Evolutionary conservation across 176 grass and related monocot species (phyloP).

Genomic region (Carex pumila): DNA sequence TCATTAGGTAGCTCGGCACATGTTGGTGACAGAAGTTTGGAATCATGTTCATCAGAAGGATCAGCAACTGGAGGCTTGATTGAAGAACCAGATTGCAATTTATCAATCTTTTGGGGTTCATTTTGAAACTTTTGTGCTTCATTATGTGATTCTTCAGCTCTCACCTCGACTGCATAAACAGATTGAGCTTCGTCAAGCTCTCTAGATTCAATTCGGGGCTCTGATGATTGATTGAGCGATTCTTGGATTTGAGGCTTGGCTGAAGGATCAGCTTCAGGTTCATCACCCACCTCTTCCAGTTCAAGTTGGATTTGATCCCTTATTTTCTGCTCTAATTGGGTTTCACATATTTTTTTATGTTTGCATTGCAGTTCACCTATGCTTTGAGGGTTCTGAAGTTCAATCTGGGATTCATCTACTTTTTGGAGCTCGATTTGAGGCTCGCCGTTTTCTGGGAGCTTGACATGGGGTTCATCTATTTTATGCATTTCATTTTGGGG

Average conservation of each 20-base stretch:
- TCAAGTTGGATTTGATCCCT: not conserved
- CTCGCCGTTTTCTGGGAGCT: not conserved
- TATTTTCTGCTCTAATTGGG: not conserved
- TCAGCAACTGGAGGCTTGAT: not conserved
- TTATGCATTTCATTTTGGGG: not conserved
- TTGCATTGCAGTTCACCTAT: not conserved
- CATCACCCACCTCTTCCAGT: not conserved
- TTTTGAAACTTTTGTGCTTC: not conserved
- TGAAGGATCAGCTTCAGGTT: not conserved
- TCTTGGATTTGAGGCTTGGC: not conserved
- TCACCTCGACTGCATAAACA: not conserved
- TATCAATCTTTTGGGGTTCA: not conserved
- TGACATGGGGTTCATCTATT: not conserved
- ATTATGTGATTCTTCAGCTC: conserved; percentile 3
- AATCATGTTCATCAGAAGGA: conserved; percentile 1
- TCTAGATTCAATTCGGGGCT: not conserved
- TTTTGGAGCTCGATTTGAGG: not conserved
- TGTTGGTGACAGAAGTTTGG: not conserved
- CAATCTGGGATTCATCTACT: not conserved
- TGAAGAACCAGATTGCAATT: conserved; percentile 13
- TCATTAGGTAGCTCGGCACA: not conserved
- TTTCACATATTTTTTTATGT: not conserved
- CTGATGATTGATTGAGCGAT: not conserved
- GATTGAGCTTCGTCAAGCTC: not conserved
- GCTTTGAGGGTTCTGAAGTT: not conserved